Percentiles rank a stretch among this genome's conserved stretches.
phyloP scores from a whole-genome alignment of 2,329 filamentous ascomycete genomes.

The Paraconiothyrium brasiliense region DNA sequence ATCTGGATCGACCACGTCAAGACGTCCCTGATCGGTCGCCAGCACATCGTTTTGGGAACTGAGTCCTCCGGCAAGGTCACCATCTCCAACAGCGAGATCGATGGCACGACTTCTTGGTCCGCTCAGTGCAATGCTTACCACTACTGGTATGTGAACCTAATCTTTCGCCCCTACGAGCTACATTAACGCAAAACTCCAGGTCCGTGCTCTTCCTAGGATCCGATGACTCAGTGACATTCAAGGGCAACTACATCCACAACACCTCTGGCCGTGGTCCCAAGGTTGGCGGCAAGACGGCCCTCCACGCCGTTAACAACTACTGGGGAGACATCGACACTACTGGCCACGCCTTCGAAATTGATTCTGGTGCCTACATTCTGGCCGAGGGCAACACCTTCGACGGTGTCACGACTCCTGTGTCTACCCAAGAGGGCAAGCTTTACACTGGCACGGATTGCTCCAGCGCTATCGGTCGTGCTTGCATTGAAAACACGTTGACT shows the following conservation, averaged over 20 bases:
- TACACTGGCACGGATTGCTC: slow-evolving; percentile 18
- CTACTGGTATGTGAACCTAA: slow-evolving; percentile 60
- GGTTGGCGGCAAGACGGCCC: slow-evolving; percentile 19
- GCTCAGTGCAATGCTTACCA: slow-evolving; percentile 67
- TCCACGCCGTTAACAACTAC: slow-evolving; percentile 28
- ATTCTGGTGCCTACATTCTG: slow-evolving; percentile 14
- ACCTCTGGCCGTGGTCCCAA: slow-evolving; percentile 24
- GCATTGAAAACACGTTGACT: slow-evolving; percentile 15
- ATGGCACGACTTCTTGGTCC: slow-evolving; percentile 64
- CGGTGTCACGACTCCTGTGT: slow-evolving; percentile 17
- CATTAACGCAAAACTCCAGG: slow-evolving; percentile 2
- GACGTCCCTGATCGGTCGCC: slow-evolving; percentile 67
- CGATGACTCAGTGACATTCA: slow-evolving; percentile 24
- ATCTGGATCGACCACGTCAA: slow-evolving; percentile 46
- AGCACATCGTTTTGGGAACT: slow-evolving; percentile 67
- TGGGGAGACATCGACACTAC: slow-evolving; percentile 19
- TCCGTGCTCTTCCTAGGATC: slow-evolving; percentile 23
- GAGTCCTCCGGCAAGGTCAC: slow-evolving; percentile 64
- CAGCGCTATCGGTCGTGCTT: slow-evolving; percentile 16
- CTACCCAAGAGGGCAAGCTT: slow-evolving; percentile 3
- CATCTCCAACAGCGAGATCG: slow-evolving; percentile 68
- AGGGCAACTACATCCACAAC: slow-evolving; percentile 29
- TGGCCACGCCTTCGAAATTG: slow-evolving; percentile 24
- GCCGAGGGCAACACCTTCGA: slow-evolving; percentile 25
- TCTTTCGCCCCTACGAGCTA: no score